phyloP scores from a whole-genome alignment of 768 basidiomycete genomes.

The Tubosaeta sp. region DNA sequence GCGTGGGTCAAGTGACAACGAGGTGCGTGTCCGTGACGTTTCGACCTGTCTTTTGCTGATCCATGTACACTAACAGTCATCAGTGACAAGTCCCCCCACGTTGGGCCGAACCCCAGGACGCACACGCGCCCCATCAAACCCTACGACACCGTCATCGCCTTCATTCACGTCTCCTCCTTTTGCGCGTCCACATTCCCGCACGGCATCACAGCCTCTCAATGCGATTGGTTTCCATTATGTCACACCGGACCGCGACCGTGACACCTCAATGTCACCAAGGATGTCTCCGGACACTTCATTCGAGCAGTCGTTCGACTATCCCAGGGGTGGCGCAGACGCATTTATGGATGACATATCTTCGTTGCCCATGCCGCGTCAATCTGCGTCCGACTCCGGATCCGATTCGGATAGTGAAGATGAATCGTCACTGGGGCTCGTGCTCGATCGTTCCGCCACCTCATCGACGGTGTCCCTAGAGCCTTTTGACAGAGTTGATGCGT shows the following conservation, averaged over 20 bases:
- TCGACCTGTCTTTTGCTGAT: conserved; percentile 4
- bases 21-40: conserved; percentile 42
- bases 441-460: conserved; percentile 52
- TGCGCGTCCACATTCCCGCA: conserved; percentile 66
- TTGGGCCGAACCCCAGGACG: conserved; percentile 47
- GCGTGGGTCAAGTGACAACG: conserved; percentile 60
- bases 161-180: conserved; percentile 40
- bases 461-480: conserved; percentile 72
- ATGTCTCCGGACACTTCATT: conserved; percentile 35
- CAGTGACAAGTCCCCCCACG: conserved; percentile 36
- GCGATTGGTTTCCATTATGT: conserved; percentile 39
- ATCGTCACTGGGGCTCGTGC: conserved; percentile 51
- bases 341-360: conserved; percentile 49
- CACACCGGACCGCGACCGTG: conserved; percentile 37
- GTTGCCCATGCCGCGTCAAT: conserved; percentile 52
- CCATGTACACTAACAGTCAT: conserved; percentile 25
- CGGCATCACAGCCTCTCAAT: conserved; percentile 45
- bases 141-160: conserved; percentile 37
- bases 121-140: conserved; percentile 68
- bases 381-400: conserved; percentile 39
- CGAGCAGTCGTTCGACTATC: conserved; percentile 36
- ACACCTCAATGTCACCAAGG: conserved; percentile 23
- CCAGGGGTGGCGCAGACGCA: conserved; percentile 31
- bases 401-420: conserved; percentile 50
- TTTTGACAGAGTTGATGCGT: conserved; percentile 65